phyloP scores from a whole-genome alignment of 208 protist species.

The Trypanosoma platydactyli region DNA sequence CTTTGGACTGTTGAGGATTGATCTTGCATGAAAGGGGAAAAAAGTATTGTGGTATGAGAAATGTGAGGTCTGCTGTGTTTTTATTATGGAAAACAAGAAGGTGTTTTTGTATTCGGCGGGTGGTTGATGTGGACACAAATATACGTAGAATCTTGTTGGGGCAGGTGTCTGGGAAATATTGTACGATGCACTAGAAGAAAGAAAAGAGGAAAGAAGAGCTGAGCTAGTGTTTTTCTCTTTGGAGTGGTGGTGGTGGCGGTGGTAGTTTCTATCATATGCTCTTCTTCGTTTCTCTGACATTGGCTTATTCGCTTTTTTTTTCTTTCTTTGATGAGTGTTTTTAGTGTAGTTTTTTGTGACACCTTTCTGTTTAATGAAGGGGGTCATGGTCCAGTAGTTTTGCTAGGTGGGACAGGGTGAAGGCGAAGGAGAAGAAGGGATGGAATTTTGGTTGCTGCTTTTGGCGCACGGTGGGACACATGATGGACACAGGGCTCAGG shows the following conservation, averaged over 20 bases:
- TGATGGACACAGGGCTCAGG: no score
- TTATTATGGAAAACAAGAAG: neutral
- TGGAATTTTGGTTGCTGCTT: no score
- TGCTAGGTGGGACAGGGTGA: no score
- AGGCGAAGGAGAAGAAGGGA: no score
- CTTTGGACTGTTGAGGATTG: neutral
- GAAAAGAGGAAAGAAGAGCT: no score
- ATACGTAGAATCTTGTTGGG: neutral
- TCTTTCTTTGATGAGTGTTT: no score
- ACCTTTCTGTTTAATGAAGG: no score
- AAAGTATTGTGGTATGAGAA: neutral
- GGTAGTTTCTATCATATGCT: neutral
- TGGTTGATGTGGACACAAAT: neutral
- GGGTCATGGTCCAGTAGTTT: no score
- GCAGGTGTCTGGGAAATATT: neutral
- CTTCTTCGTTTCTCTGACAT: neutral
- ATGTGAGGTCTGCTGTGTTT: neutral
- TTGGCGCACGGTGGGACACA: no score
- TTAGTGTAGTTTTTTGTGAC: no score
- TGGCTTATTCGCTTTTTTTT: conserved; percentile 1
- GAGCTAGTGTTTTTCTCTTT: no score
- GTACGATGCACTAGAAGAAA: no score
- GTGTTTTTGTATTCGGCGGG: neutral
- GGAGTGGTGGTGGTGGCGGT: neutral
- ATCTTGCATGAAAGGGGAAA: neutral